A percentile compares a stretch with the other conserved stretches of the same genome.
Evolutionary conservation across 1,284 basidiomycete species (phyloP).

Genomic region (Trametes hirsuta): DNA sequence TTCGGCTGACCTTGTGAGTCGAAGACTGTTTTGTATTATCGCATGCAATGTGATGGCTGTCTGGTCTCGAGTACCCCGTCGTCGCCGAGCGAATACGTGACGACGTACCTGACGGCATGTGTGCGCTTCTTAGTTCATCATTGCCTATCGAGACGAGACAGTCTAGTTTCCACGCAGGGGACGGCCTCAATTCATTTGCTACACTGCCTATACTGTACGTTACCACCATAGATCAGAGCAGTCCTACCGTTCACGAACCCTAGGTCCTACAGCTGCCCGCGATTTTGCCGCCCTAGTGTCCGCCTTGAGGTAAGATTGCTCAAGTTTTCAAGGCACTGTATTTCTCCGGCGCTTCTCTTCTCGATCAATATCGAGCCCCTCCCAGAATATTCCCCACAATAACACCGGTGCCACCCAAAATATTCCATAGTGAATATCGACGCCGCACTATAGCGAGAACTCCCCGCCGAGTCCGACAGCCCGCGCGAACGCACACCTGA

Average conservation of each 20-base stretch:
- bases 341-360: conserved; percentile 8
- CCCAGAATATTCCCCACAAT: conserved; percentile 20
- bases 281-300: conserved; percentile 9
- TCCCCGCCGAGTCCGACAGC: conserved; percentile 1
- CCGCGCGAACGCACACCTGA: neutral
- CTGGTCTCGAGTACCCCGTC: neutral
- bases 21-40: conserved; percentile 12
- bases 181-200: neutral
- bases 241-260: neutral
- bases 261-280: conserved; percentile 4
- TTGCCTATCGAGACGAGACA: conserved; percentile 7
- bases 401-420: conserved; percentile 14
- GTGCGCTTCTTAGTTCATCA: neutral
- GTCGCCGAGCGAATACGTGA: neutral
- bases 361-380: neutral
- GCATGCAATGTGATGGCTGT: conserved; percentile 7
- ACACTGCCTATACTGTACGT: neutral
- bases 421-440: neutral
- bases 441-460: neutral
- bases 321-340: conserved; percentile 11
- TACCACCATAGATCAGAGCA: neutral
- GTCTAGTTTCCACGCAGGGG: conserved; percentile 9
- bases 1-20: neutral
- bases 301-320: conserved; percentile 1
- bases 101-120: conserved; percentile 6